These are phyloP conservation scores for Nakazawaea peltata DNA, from an alignment of 805 yeast genomes.

Conservation along the genomic window DNA sequence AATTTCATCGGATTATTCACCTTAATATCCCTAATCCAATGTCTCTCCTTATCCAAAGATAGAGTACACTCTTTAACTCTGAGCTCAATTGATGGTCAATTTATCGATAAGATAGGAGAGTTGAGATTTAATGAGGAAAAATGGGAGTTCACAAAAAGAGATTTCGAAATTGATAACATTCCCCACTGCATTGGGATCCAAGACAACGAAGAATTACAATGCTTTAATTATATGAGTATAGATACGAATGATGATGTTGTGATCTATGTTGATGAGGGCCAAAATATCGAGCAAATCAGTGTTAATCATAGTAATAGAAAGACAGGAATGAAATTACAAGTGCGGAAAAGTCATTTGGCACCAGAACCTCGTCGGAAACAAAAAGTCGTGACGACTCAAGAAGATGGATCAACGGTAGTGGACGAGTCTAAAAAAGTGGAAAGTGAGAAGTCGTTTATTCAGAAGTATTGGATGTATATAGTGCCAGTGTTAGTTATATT, in stretches of 20 bases:
- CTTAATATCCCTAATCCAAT: neutral
- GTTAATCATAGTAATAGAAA: neutral
- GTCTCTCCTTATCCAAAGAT: neutral
- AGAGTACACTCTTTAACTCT: neutral
- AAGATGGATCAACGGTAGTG: neutral
- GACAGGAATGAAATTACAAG: slow-evolving; percentile 1
- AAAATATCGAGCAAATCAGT: neutral
- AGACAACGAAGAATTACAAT: neutral
- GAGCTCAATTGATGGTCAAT: neutral
- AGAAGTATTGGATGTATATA: slow-evolving; percentile 56
- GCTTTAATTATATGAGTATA: slow-evolving; percentile 6
- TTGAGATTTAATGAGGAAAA: neutral
- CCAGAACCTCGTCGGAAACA: neutral
- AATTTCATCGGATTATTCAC: too few species aligned
- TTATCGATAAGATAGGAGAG: neutral
- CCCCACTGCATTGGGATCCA: neutral
- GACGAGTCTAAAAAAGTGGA: neutral
- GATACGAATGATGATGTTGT: neutral
- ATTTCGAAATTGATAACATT: neutral
- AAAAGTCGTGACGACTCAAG: neutral
- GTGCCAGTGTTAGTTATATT: slow-evolving; percentile 24
- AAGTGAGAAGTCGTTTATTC: slow-evolving; percentile 34
- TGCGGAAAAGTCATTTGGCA: too few species aligned
- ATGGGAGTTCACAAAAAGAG: neutral
- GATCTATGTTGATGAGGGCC: slow-evolving; percentile 1